These are phyloP conservation scores for Yamadazyma buinensis DNA, from an alignment of 1,139 yeast species.

Conservation along the genomic window DNA sequence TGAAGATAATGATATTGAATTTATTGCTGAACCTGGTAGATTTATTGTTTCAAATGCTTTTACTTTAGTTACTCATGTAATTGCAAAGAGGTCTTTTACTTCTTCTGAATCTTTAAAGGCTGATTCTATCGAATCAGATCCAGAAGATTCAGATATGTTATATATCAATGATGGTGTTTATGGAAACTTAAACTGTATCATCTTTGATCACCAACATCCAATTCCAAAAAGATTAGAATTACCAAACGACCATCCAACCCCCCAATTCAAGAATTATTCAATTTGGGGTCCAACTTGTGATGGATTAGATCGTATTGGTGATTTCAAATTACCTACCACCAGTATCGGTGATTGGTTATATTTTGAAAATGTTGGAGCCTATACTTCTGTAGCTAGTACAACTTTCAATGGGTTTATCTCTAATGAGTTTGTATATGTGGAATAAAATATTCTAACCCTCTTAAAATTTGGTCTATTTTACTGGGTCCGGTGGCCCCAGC, in stretches of 20 bases:
- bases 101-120: too few species aligned
- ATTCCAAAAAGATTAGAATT: conserved; percentile 51
- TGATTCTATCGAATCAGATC: too few species aligned
- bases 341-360: conserved; percentile 92
- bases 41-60: conserved; percentile 84
- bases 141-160: conserved; percentile 38
- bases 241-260: too few species aligned
- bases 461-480: too few species aligned
- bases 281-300: conserved; percentile 99
- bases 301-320: conserved; percentile 82
- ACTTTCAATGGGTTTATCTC: conserved; percentile 79
- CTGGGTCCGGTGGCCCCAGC: too few species aligned
- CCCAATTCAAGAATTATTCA: conserved; percentile 41
- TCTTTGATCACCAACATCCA: conserved; percentile 89
- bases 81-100: conserved; percentile 72
- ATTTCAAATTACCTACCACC: conserved; percentile 48
- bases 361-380: conserved; percentile 87
- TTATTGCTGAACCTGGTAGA: conserved; percentile 95
- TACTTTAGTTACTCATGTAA: conserved; percentile 78
- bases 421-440: conserved; percentile 60
- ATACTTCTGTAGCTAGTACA: conserved; percentile 87
- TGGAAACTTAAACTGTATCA: conserved; percentile 90
- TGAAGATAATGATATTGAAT: conserved; percentile 33
- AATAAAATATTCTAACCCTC: conserved; percentile 16
- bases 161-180: conserved; percentile 95